These are phyloP conservation scores for Conringia planisiliqua DNA, from an alignment of 345 rosid species.

Conservation along the genomic window DNA sequence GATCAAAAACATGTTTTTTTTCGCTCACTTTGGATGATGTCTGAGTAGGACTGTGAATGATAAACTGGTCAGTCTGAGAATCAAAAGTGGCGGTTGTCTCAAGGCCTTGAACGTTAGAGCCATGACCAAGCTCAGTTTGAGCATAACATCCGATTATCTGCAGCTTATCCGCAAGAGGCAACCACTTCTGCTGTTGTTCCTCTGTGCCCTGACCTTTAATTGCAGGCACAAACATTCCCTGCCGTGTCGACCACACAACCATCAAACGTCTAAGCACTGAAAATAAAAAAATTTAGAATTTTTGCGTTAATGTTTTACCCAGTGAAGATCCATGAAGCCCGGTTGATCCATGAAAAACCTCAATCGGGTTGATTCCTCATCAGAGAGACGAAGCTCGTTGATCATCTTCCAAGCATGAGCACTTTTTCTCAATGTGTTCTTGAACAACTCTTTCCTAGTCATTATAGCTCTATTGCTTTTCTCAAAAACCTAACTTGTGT, in stretches of 20 bases:
- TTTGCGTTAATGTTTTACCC: conserved; percentile 41
- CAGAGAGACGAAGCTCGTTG: conserved; percentile 69
- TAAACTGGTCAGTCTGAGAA: conserved; percentile 72
- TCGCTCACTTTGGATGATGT: conserved; percentile 81
- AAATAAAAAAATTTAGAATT: conserved; percentile 16
- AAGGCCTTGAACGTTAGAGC: conserved; percentile 96
- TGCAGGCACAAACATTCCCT: conserved; percentile 95
- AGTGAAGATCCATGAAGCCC: conserved; percentile 80
- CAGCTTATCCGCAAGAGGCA: conserved; percentile 81
- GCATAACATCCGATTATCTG: conserved; percentile 95
- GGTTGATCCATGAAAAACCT: conserved; percentile 78
- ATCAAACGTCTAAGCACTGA: conserved; percentile 41
- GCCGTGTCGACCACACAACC: background rate
- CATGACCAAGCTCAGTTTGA: conserved; percentile 98
- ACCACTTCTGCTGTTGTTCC: conserved; percentile 87
- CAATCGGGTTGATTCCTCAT: conserved; percentile 56
- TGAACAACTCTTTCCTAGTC: conserved; percentile 76
- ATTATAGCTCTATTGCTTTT: conserved; percentile 67
- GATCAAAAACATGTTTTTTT: background rate
- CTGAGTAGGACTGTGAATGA: conserved; percentile 80
- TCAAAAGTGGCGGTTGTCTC: conserved; percentile 95
- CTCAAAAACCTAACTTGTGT: conserved; percentile 48
- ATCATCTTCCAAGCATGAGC: conserved; percentile 75
- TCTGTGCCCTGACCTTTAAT: conserved; percentile 92
- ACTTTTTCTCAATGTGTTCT: conserved; percentile 67